phyloP scores from a whole-genome alignment of 768 basidiomycete genomes.

The Boletus coccyginus region DNA sequence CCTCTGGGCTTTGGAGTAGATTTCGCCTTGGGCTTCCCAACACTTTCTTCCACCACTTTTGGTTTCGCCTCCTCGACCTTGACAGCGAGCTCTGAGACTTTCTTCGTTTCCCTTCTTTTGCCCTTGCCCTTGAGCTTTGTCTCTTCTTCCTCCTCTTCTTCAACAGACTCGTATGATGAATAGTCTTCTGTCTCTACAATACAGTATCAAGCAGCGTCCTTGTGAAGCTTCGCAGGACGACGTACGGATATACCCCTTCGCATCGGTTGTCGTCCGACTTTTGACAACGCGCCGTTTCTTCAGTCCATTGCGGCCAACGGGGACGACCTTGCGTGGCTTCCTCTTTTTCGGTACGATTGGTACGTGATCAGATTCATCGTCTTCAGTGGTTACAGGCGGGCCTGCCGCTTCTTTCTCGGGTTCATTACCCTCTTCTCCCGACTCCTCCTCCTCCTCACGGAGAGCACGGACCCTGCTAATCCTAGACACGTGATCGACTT shows the following conservation, averaged over 20 bases:
- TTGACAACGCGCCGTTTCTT: conserved; percentile 69
- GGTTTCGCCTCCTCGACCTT: conserved; percentile 17
- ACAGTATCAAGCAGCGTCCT: background rate
- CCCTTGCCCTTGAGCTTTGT: conserved; percentile 19
- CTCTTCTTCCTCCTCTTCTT: conserved; percentile 41
- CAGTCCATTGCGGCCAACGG: conserved; percentile 74
- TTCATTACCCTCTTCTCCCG: conserved; percentile 27
- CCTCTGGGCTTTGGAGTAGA: conserved; percentile 14
- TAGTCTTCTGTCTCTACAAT: conserved; percentile 69
- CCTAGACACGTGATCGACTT: conserved; percentile 25
- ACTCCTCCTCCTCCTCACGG: conserved; percentile 26
- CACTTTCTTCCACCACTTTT: conserved; percentile 12
- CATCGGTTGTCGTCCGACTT: conserved; percentile 52
- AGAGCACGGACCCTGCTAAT: conserved; percentile 10
- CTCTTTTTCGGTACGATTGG: conserved; percentile 34
- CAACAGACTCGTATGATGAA: conserved; percentile 78
- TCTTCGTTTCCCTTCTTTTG: conserved; percentile 20
- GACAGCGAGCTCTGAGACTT: background rate
- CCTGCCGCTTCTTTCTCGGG: conserved; percentile 33
- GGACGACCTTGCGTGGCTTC: conserved; percentile 58
- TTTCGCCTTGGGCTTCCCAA: conserved; percentile 19
- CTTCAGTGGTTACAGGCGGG: conserved; percentile 27
- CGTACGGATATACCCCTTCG: conserved; percentile 74
- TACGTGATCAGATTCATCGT: conserved; percentile 29
- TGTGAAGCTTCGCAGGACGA: conserved; percentile 3